Evolutionary conservation across 768 basidiomycete species (phyloP), one percentile per base, ranked within the genome.

Genomic region (Amanita polypyramis): DNA sequence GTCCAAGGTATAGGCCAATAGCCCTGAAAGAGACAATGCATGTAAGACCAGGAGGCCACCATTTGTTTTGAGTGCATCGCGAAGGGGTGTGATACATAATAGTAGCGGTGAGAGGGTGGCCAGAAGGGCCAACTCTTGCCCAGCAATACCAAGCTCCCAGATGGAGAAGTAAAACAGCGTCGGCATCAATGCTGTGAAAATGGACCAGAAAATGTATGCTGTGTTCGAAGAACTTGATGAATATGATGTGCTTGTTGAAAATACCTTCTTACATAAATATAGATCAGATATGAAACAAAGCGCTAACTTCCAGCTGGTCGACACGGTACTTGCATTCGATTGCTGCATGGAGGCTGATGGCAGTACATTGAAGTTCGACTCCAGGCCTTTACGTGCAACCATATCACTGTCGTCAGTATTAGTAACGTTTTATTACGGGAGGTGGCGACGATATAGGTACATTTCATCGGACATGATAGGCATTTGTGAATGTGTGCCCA

Each of bases 151-250:
- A 14, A 93, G 79, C 58, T 89, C 76, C 91, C 91, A 93, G 15
- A 95, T 79, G 20, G 87, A 91, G 66, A 90, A 94, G 65, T 93
- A 94, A 68, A 94, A 94, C 3, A 94, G 69, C 3, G 85, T 80
- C 1, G 84, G 81, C 5, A 82, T 75, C 15, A 92, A 76, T 2
- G 79, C 74, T 1, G 91, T 93, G 60, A 86, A 79, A 41, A 87
- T 72, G 1, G 89, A 85, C 85, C 86, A 90, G 62, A 83, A 88
- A 14, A 85, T 67, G 58, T 81, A 89, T 3, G 84, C 86, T 89
- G 48, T 37, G 29, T 30, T n/a, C 25, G n/a, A 23, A 23, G 10
- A 40, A 34, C 41, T 59, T 34, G 56, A 53, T n/a, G 17, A 46
- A 47, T 45, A 34, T 42, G 19, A 44, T 12, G n/a, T 27, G 12